Evolutionary conservation across 2,329 filamentous ascomycete genomes (phyloP), one percentile per base, ranked within the genome.

Genomic region (Ilyonectria mors-panacis): DNA sequence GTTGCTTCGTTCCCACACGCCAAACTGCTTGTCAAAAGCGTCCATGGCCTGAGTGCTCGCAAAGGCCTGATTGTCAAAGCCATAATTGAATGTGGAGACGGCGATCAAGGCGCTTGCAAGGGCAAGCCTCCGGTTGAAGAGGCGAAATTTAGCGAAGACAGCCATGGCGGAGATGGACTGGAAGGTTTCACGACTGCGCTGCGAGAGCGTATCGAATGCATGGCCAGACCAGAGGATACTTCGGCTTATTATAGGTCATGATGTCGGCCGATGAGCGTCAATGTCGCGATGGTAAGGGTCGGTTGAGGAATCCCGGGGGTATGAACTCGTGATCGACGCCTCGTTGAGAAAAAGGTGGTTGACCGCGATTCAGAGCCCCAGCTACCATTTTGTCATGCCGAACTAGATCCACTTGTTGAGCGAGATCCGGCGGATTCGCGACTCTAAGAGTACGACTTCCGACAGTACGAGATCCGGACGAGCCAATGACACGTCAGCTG

Each of bases 1-100:
- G 64, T 67, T 10, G 23, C 57, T 66, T 50, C 66, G 42, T 80
- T 64, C 30, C 30, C 69, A 78, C 3, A 72, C 67, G 0, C 81
- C 80, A 56, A 82, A 82, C 21, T 80, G 75, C 23, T 68, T 72
- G 6, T 73, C 73, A 58, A 80, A 83, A 2, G 78, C 59, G 13
- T 76, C 69, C 81, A 82, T 82, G 3, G 81, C 78, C 67, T 82
- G 80, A 0, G 72, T 75, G 0, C 75, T 79, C 0, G 78, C 74
- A 55, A 81, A 81, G 0, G 75, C 81, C 51, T 80, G 77, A 47
- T 82, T 80, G 59, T 82, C 81, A 19, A 83, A 81, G 30, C 81
- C 80, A 76, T 81, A 83, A 60, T 82, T 83, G 62, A 82, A 78
- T 0, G 75, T 75, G 0, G 78, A 81, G 4, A 82, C 66, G 12